Evolutionary conservation across 306 rosid species (phyloP).

Genomic region (Abrus pulchellus): DNA sequence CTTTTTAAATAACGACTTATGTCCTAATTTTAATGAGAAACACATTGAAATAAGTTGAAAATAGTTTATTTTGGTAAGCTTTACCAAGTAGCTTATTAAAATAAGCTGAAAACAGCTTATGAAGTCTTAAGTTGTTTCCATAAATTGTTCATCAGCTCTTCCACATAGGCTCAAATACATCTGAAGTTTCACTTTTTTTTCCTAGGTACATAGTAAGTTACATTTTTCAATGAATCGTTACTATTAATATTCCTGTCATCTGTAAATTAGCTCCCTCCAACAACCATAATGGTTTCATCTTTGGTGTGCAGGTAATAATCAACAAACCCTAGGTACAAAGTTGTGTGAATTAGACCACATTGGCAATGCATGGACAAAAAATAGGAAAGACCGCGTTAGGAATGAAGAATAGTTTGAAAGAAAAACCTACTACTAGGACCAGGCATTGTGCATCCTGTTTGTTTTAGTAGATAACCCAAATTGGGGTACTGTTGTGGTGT

Average conservation of each 20-base stretch:
- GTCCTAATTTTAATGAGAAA: too few species aligned
- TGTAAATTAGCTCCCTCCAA: slow-evolving; percentile 22
- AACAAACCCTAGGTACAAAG: slow-evolving; percentile 2
- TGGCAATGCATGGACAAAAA: background rate
- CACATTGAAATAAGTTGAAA: too few species aligned
- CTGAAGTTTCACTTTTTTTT: background rate
- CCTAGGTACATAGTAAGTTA: background rate
- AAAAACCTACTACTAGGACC: background rate
- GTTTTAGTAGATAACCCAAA: slow-evolving; percentile 33
- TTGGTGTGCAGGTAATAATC: slow-evolving; percentile 47
- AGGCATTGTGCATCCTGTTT: slow-evolving; percentile 7
- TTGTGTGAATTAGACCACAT: slow-evolving; percentile 29
- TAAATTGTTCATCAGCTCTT: too few species aligned
- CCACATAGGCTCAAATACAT: too few species aligned
- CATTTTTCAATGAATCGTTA: slow-evolving; percentile 6
- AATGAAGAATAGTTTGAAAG: slow-evolving; percentile 20
- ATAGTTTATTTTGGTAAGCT: too few species aligned
- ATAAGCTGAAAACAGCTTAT: too few species aligned
- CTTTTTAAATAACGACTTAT: too few species aligned
- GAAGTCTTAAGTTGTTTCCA: too few species aligned
- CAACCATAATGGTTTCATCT: slow-evolving; percentile 33
- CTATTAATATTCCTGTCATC: slow-evolving; percentile 27
- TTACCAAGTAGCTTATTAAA: too few species aligned
- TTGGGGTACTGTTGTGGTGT: slow-evolving; percentile 30
- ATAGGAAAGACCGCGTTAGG: background rate